Base-by-base conservation (phyloP, 1,139 yeast genomes). In the Petasospora fabianii region DNA sequence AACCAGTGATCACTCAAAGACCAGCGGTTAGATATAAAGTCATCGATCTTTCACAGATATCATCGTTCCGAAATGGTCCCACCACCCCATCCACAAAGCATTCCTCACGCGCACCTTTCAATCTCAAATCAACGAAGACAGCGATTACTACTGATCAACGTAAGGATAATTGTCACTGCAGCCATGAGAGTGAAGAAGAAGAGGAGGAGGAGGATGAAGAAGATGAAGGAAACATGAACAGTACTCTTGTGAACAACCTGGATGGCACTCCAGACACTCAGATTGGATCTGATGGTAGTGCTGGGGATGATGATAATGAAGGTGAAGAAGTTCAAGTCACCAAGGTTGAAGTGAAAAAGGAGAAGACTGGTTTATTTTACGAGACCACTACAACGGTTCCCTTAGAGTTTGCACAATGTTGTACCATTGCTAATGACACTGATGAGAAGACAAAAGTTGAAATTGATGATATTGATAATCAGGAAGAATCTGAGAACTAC, bases 401-500 rank as follows among this genome's bases (percentile, higher is more conserved):
- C 5, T 15, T 14, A 5, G 12, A 24, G 3, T 29, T 32, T 12
- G 28, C 37, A n/a, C 8, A 16, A 13, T 15, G 27, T n/a, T 3
- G 22, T 6, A 13, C 7, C 21, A 12, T 22, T 22, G n/a, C 15
- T 5, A 30, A 26, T 11, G 51, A 24, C 41, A 39, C 10, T 36
- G 42, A 37, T 6, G 35, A 31, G 11, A 50, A 24, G 41, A 38
- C 9, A 38, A 43, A 38, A 21, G 16, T 34, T 11, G 14, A 32
- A 36, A 17, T 53, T 15, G 57, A 52, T 39, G 54, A 61, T 12
- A 55, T 68, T 28, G 62, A 61, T 14, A 64, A 72, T 34, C 61
- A 59, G n/a, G 67, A 69, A 32, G 71, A 69, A 35, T 82, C 82
- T 7, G 84, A 81, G 46, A 66, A 66, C 11, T 68, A 67, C 36